These are phyloP conservation scores for Flagelloscypha sp. DNA, from an alignment of 768 basidiomycete genomes.

Conservation along the genomic window DNA sequence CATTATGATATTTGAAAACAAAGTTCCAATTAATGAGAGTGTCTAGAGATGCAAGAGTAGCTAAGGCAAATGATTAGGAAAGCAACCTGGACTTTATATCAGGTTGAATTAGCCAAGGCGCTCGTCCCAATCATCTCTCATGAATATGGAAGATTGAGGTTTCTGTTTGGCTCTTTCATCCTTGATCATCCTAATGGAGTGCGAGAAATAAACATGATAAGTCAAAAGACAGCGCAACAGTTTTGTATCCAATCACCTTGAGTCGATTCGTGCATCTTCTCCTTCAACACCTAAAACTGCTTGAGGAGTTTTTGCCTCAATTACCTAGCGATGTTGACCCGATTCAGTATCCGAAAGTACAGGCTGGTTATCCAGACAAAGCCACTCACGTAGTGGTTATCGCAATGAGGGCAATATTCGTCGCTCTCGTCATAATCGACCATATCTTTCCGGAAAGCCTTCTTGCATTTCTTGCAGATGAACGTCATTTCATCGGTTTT, in stretches of 20 bases:
- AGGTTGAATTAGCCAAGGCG: slow-evolving; percentile 39
- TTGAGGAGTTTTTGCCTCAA: slow-evolving; percentile 88
- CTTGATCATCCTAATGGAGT: slow-evolving; percentile 64
- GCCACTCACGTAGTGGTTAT: slow-evolving; percentile 89
- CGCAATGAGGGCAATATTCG: slow-evolving; percentile 97
- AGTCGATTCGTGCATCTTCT: slow-evolving; percentile 83
- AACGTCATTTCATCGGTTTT: slow-evolving; percentile 82
- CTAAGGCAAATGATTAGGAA: no score
- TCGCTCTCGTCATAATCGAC: slow-evolving; percentile 86
- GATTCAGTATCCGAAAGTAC: neutral
- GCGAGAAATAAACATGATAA: slow-evolving; percentile 5
- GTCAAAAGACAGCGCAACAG: neutral
- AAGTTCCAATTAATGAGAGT: no score
- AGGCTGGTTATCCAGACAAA: no score
- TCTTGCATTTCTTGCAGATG: slow-evolving; percentile 85
- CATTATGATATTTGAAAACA: no score
- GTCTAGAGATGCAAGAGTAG: no score
- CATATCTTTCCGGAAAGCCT: slow-evolving; percentile 97
- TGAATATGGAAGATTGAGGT: slow-evolving; percentile 40
- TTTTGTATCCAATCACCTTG: slow-evolving; percentile 50
- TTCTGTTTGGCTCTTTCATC: slow-evolving; percentile 69
- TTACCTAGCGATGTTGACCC: slow-evolving; percentile 45
- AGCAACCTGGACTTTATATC: no score
- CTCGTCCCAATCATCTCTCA: slow-evolving; percentile 36
- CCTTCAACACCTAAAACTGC: slow-evolving; percentile 82